Conservation (phyloP, 345 rosid genomes). For the Kandelia obovata region DNA sequence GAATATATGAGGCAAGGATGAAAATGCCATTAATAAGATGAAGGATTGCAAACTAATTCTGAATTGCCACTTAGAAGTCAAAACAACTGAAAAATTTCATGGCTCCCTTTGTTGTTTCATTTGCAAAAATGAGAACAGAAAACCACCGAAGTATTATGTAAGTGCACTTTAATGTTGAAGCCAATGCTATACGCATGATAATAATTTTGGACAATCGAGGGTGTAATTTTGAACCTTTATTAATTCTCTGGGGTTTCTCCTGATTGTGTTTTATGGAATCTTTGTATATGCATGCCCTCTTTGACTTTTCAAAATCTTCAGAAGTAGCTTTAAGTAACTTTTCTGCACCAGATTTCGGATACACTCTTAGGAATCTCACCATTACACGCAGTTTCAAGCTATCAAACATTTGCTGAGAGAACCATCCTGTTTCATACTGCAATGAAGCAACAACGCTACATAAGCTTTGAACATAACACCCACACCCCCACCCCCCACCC, state of each 20-base stretch:
- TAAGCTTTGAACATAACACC: constrained; percentile 4
- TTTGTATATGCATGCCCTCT: constrained; percentile 44
- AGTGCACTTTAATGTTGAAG: too few relatives aligned
- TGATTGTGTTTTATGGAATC: constrained; percentile 44
- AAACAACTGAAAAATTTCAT: too few relatives aligned
- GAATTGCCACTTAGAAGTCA: too few relatives aligned
- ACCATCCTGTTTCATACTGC: constrained; percentile 92
- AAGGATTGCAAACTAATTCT: too few relatives aligned
- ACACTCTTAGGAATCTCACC: constrained; percentile 74
- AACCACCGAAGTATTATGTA: background rate
- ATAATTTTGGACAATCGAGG: too few relatives aligned
- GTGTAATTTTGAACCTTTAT: constrained; percentile 36
- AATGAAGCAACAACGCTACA: constrained; percentile 22
- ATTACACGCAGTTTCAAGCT: constrained; percentile 69
- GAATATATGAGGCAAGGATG: too few relatives aligned
- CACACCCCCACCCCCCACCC: too few relatives aligned
- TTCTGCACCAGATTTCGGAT: constrained; percentile 64
- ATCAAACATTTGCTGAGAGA: constrained; percentile 61
- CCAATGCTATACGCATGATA: too few relatives aligned
- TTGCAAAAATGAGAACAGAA: too few relatives aligned
- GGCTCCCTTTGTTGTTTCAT: too few relatives aligned
- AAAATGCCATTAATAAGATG: too few relatives aligned
- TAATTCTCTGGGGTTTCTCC: constrained; percentile 35
- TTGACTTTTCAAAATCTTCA: constrained; percentile 75
- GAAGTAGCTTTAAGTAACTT: constrained; percentile 60